A percentile compares a stretch with the other conserved stretches of the same genome.
These are phyloP conservation scores for Flaveria ramosissima DNA, from an alignment of 129 eudicot species.

Conservation along the genomic window DNA sequence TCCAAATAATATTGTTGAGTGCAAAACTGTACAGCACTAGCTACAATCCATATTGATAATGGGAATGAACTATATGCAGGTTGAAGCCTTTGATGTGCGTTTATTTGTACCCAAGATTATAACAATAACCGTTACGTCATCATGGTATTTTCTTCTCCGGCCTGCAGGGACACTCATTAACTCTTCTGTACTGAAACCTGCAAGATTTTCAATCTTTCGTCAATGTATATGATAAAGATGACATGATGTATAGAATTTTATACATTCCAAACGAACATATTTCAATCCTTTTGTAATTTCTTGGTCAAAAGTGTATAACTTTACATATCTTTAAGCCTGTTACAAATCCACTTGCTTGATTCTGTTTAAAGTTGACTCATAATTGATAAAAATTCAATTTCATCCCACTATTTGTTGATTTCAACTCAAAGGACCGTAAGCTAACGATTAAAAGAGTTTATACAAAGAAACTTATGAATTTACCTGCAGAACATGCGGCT, in stretches of 20 bases:
- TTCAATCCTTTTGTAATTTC: slow-evolving; percentile 10
- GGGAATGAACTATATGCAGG: slow-evolving; percentile 50
- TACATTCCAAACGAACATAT: neutral
- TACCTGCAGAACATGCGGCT: slow-evolving; percentile 98
- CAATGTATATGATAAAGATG: neutral
- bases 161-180: slow-evolving; percentile 85
- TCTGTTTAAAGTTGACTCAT: neutral
- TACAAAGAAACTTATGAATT: neutral
- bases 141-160: slow-evolving; percentile 90
- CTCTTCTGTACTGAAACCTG: slow-evolving; percentile 90
- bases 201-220: slow-evolving; percentile 16
- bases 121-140: slow-evolving; percentile 89
- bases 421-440: slow-evolving; percentile 8
- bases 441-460: neutral
- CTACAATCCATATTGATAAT: slow-evolving; percentile 20
- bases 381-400: neutral
- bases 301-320: slow-evolving; percentile 17
- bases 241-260: neutral
- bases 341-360: neutral
- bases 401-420: neutral
- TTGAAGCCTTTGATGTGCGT: slow-evolving; percentile 91
- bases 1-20: slow-evolving; percentile 15
- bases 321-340: slow-evolving; percentile 11
- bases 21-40: slow-evolving; percentile 41
- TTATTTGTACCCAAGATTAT: slow-evolving; percentile 72